phyloP scores from a whole-genome alignment of 495 filamentous ascomycete species.

The Amphirosellinia nigrospora region DNA sequence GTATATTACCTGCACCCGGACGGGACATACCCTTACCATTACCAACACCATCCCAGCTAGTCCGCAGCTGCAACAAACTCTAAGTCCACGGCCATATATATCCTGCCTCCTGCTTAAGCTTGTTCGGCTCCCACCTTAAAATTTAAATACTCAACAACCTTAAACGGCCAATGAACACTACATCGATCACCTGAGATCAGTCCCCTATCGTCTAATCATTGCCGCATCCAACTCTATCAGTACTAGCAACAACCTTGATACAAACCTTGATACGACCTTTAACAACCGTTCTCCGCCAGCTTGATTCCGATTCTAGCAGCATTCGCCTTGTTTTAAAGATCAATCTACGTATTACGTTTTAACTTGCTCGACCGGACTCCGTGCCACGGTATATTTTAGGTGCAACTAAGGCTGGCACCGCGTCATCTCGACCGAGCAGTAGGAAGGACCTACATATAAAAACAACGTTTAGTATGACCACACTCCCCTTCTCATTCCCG shows the following conservation, averaged over 20 bases:
- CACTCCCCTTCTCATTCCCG: not conserved
- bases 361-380: not conserved
- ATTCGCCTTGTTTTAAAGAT: not conserved
- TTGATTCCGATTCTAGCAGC: not conserved
- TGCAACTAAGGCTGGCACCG: not conserved
- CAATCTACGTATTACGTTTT: not conserved
- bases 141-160: not conserved
- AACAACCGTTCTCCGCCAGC: not conserved
- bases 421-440: not conserved
- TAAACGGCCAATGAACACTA: not conserved
- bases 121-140: constrained; percentile 23
- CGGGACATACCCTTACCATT: constrained; percentile 3
- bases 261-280: not conserved
- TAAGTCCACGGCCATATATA: constrained; percentile 10
- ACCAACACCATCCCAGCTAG: constrained; percentile 1
- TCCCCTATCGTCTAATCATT: not conserved
- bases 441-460: not conserved
- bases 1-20: not conserved
- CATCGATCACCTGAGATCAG: not conserved
- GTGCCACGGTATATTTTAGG: not conserved
- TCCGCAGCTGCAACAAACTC: constrained; percentile 11
- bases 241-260: not conserved
- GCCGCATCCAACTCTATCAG: not conserved
- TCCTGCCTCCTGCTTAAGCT: constrained; percentile 33
- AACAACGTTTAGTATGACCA: not conserved